Evolutionary conservation across 768 basidiomycete species (phyloP).

Genomic region (Mycena maculata): DNA sequence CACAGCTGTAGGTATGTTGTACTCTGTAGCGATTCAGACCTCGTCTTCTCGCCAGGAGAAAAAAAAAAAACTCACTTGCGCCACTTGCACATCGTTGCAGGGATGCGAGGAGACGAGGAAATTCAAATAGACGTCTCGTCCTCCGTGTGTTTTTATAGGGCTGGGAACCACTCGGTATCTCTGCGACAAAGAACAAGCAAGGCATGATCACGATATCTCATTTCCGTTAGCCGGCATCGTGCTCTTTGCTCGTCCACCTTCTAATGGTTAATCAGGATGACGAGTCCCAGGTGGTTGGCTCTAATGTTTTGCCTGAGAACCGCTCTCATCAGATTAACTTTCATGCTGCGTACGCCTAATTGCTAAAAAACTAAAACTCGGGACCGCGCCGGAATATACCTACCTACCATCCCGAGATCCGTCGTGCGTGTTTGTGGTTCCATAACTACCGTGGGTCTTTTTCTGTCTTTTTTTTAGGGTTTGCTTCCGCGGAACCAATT

Average conservation of each 20-base stretch:
- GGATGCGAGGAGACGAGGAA: conserved; percentile 28
- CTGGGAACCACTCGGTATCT: conserved; percentile 24
- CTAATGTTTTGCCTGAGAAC: conserved; percentile 29
- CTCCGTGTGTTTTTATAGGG: conserved; percentile 28
- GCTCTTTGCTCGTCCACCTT: conserved; percentile 27
- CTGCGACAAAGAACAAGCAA: conserved; percentile 24
- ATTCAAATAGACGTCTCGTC: not conserved
- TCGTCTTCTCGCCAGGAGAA: conserved; percentile 28
- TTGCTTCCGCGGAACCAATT: conserved; percentile 34
- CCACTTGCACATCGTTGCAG: conserved; percentile 71
- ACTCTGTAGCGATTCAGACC: conserved; percentile 58
- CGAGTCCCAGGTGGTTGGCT: conserved; percentile 33
- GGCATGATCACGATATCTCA: conserved; percentile 26
- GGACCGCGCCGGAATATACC: no score
- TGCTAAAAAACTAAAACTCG: conserved; percentile 30
- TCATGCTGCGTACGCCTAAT: conserved; percentile 23
- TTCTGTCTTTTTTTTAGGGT: not conserved
- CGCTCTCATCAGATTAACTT: conserved; percentile 30
- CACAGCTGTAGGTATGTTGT: conserved; percentile 71
- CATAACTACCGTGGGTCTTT: conserved; percentile 16
- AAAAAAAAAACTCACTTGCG: conserved; percentile 64
- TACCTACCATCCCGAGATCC: conserved; percentile 31
- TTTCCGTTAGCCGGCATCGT: conserved; percentile 23
- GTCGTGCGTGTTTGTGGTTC: conserved; percentile 3
- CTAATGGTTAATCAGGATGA: conserved; percentile 32